These are phyloP conservation scores for Tuber aestivum DNA, from an alignment of 495 filamentous ascomycete genomes.

Conservation along the genomic window DNA sequence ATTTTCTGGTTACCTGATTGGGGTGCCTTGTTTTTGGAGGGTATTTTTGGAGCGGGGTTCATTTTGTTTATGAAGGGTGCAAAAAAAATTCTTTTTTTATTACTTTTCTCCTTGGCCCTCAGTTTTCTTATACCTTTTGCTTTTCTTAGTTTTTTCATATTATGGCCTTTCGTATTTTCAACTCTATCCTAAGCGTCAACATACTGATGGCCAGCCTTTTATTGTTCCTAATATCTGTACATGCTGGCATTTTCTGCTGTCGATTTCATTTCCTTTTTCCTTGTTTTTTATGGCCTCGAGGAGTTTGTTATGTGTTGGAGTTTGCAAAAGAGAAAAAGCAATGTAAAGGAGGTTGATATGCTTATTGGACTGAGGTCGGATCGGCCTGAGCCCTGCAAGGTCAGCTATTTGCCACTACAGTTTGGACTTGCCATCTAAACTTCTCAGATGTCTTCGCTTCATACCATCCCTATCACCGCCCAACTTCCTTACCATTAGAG, in stretches of 20 bases:
- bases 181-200: background rate
- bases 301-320: background rate
- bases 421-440: background rate
- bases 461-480: background rate
- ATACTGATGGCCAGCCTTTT: background rate
- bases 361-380: background rate
- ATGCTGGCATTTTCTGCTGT: background rate
- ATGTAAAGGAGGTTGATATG: conserved; percentile 5
- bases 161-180: background rate
- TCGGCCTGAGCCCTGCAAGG: background rate
- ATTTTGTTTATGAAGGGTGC: conserved; percentile 3
- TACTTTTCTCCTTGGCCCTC: background rate
- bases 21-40: conserved; percentile 31
- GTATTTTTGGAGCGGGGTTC: background rate
- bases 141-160: background rate
- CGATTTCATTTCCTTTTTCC: background rate
- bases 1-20: conserved; percentile 68
- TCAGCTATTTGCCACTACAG: background rate
- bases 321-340: background rate
- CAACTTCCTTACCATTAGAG: background rate
- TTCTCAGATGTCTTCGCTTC: background rate
- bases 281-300: background rate
- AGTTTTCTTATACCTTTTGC: background rate
- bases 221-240: background rate
- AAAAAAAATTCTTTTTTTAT: background rate